phyloP scores from a whole-genome alignment of 2,329 filamentous ascomycete genomes.

The Aurifilum marmelostoma region DNA sequence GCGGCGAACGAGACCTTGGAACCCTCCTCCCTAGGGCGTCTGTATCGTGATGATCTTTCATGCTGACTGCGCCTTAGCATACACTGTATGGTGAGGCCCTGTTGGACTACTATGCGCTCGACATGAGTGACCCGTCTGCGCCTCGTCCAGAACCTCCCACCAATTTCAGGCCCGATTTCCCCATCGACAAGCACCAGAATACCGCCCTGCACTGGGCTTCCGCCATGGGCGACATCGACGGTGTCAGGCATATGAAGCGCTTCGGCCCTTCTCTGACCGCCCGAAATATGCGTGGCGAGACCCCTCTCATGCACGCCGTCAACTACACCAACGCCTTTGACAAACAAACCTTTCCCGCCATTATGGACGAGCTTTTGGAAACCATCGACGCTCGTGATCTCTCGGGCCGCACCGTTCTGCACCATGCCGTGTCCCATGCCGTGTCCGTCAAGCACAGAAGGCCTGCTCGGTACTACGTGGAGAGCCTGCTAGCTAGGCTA shows the following conservation, averaged over 20 bases:
- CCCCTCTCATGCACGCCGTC: constrained; percentile 90
- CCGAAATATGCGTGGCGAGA: constrained; percentile 76
- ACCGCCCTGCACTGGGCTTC: constrained; percentile 96
- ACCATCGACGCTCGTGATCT: constrained; percentile 81
- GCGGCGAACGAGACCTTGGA: no score
- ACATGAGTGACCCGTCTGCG: constrained; percentile 75
- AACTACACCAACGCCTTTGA: constrained; percentile 97
- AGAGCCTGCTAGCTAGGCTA: constrained; percentile 86
- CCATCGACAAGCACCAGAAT: constrained; percentile 92
- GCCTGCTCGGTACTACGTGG: constrained; percentile 84
- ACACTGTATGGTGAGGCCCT: constrained; percentile 90
- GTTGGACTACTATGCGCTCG: constrained; percentile 92
- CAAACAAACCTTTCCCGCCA: constrained; percentile 83
- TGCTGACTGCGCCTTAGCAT: constrained; percentile 76
- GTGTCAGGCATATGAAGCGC: constrained; percentile 83
- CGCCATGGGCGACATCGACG: constrained; percentile 93
- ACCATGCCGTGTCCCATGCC: constrained; percentile 71
- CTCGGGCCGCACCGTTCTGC: constrained; percentile 85
- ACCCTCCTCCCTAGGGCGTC: neutral
- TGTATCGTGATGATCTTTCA: no score
- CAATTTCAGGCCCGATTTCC: constrained; percentile 85
- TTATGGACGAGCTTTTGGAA: constrained; percentile 80
- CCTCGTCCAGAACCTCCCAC: constrained; percentile 77
- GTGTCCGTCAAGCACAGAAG: constrained; percentile 78
- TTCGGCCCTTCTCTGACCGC: constrained; percentile 76